These are phyloP conservation scores for Vanrija sp. DNA, from an alignment of 1,284 basidiomycete genomes.

Conservation along the genomic window DNA sequence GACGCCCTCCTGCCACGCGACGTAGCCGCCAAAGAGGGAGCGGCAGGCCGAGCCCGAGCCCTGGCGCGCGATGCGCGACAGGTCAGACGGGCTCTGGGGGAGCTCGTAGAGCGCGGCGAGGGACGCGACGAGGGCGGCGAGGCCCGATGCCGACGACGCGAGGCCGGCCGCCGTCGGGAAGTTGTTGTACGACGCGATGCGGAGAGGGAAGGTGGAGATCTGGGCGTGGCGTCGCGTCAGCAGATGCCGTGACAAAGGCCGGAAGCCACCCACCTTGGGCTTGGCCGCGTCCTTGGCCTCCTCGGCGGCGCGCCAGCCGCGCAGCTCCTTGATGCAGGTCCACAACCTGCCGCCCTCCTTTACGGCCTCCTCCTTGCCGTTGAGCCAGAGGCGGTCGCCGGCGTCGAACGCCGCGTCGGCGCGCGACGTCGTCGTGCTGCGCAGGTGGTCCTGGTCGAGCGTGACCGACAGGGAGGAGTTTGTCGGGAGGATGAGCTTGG, in stretches of 20 bases:
- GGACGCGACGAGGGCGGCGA: constrained; percentile 89
- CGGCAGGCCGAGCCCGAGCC: constrained; percentile 97
- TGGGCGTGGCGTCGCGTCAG: constrained; percentile 37
- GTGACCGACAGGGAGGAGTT: constrained; percentile 98
- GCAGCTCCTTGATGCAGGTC: constrained; percentile 87
- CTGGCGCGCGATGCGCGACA: constrained; percentile 92
- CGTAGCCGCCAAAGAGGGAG: constrained; percentile 94
- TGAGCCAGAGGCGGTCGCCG: constrained; percentile 84
- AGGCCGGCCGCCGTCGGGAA: constrained; percentile 98
- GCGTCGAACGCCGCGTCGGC: constrained; percentile 69
- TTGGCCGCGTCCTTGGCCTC: constrained; percentile 64
- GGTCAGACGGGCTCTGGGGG: constrained; percentile 61
- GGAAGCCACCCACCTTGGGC: constrained; percentile 63
- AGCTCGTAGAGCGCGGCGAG: constrained; percentile 83
- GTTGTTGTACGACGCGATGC: constrained; percentile 95
- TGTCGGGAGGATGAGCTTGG: constrained; percentile 89
- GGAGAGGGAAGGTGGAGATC: constrained; percentile 70
- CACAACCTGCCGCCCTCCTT: constrained; percentile 71
- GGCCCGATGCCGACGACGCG: constrained; percentile 94
- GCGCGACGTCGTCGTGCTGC: constrained; percentile 88
- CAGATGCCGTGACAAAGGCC: not conserved
- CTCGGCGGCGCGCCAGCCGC: constrained; percentile 65
- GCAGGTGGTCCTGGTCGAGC: constrained; percentile 90
- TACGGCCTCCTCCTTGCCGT: constrained; percentile 85
- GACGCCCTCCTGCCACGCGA: constrained; percentile 86